Evolutionary conservation across 2,329 filamentous ascomycete species (phyloP), one percentile per base, ranked within the genome.

Genomic region (Ophiostoma ips): DNA sequence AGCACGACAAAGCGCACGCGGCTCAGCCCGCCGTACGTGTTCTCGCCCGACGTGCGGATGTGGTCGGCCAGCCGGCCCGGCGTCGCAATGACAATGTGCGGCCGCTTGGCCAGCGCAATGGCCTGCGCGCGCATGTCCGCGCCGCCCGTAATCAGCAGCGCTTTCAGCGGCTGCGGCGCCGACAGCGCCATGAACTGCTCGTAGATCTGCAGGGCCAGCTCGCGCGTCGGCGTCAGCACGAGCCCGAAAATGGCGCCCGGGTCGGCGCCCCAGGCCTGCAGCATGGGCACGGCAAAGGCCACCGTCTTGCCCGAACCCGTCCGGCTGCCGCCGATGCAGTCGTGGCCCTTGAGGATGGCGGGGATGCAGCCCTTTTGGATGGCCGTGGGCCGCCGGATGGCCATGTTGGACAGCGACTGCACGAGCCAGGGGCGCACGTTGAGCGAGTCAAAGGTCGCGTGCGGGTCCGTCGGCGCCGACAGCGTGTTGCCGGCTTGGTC

Each of bases 231-330:
- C 9, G 92, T 98, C 60, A 98, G 68, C 13, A 98, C 78, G 6
- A 98, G 70, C 2, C 80, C 90, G 64, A 87, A 98, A 58, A 96
- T 90, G 40, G 87, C 92, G 52, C 83, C 83, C 1, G 92, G 92
- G 68, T 98, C 89, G 61, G 88, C 77, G 2, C 90, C 81, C 88
- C 89, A 96, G 65, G 83, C 84, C 63, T 96, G 90, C 55, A 98
- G 70, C 53, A 98, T 94, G 0, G 92, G 92, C 10, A 89, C 87
- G 1, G 90, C 86, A 65, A 98, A 98, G 1, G 92, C 89, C 40
- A 96, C 82, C 3, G 92, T 98, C 70, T 98, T 98, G 67, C 92
- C 92, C 12, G 90, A 95, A 71, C 92, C 92, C 0, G 92, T 98
- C 55, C 88, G 77, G 61, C 87, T 94, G 35, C 89, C 89, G 61